These are phyloP conservation scores for Talaromyces sp. DNA, from an alignment of 2,329 filamentous ascomycete species.

Conservation along the genomic window DNA sequence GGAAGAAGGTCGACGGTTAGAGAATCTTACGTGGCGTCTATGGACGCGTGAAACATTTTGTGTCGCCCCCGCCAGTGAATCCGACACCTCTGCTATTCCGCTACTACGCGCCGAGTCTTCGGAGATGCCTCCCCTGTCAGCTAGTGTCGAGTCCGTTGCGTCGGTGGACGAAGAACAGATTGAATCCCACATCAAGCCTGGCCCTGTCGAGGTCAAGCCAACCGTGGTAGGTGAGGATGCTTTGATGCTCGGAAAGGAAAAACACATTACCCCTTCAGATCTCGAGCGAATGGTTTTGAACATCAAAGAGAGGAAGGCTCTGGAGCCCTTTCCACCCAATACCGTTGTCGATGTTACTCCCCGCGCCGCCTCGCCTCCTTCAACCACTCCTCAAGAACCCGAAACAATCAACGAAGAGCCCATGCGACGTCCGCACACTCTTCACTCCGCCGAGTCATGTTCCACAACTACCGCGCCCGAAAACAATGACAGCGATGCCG, in stretches of 20 bases:
- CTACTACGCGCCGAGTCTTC: constrained; percentile 45
- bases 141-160: constrained; percentile 69
- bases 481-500: constrained; percentile 45
- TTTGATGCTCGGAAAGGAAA: constrained; percentile 70
- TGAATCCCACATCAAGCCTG: constrained; percentile 58
- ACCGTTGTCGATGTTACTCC: constrained; percentile 44
- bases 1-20: constrained; percentile 84
- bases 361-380: constrained; percentile 40
- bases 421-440: constrained; percentile 30
- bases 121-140: constrained; percentile 69
- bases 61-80: constrained; percentile 61
- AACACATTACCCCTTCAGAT: constrained; percentile 88
- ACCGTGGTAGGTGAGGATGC: constrained; percentile 54
- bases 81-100: constrained; percentile 50
- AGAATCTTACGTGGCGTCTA: constrained; percentile 93
- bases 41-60: constrained; percentile 95
- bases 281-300: constrained; percentile 91
- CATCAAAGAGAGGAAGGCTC: constrained; percentile 77
- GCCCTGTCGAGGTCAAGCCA: constrained; percentile 64
- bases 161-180: constrained; percentile 59
- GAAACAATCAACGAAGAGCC: constrained; percentile 19
- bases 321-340: constrained; percentile 55
- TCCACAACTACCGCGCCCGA: constrained; percentile 55
- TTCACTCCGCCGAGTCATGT: constrained; percentile 48
- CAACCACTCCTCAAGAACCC: constrained; percentile 11